Conservation (phyloP, 75 land plant genomes). For the Adiantum capillusveneris region DNA sequence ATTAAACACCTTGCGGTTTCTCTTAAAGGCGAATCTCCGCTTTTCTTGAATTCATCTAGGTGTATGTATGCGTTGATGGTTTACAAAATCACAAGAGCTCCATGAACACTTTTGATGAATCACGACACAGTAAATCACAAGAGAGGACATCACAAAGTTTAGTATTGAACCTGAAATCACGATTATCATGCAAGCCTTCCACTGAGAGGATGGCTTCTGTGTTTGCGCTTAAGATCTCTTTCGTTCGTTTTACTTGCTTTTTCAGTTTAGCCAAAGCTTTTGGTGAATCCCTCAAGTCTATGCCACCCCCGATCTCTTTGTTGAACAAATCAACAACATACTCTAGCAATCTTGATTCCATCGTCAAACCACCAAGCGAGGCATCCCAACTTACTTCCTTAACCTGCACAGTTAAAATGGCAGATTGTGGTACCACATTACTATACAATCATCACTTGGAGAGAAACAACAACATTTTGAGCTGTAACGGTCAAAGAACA, state of each 20-base stretch:
- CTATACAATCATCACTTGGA: too few relatives aligned
- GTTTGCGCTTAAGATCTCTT: constrained; percentile 95
- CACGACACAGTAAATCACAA: too few relatives aligned
- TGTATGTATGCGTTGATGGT: too few relatives aligned
- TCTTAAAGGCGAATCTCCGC: too few relatives aligned
- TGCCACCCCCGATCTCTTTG: constrained; percentile 55
- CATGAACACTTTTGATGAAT: too few relatives aligned
- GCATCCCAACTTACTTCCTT: constrained; percentile 85
- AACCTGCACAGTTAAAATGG: constrained; percentile 39
- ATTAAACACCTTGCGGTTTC: too few relatives aligned
- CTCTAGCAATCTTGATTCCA: constrained; percentile 79
- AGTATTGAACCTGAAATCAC: constrained; percentile 62
- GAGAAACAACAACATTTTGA: too few relatives aligned
- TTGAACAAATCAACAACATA: constrained; percentile 92
- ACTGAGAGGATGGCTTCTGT: constrained; percentile 79
- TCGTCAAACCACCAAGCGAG: constrained; percentile 77
- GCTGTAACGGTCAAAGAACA: too few relatives aligned
- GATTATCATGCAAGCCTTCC: constrained; percentile 82
- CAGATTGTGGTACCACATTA: too few relatives aligned
- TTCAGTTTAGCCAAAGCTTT: constrained; percentile 98
- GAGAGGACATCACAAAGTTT: neutral
- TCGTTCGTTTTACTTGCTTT: constrained; percentile 94
- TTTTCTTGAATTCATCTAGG: too few relatives aligned
- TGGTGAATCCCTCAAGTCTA: constrained; percentile 71
- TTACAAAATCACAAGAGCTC: too few relatives aligned